These are phyloP conservation scores for Betula pendula DNA, from an alignment of 306 rosid species.

Conservation along the genomic window DNA sequence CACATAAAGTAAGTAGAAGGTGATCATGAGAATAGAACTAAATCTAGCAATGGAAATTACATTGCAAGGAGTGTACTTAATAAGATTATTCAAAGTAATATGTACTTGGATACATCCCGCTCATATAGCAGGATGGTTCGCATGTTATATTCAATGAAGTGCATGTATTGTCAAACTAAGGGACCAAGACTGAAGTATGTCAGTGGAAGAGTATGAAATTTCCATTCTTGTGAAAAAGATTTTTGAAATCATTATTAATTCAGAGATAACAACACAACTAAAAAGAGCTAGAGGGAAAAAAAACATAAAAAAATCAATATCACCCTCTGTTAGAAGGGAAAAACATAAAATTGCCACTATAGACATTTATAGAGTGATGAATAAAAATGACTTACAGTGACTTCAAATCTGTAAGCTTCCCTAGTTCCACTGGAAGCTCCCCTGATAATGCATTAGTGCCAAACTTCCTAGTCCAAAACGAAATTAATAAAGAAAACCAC, in stretches of 20 bases:
- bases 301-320: neutral
- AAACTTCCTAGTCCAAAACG: slow-evolving; percentile 35
- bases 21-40: neutral
- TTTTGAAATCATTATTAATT: neutral
- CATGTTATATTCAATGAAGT: neutral
- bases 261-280: neutral
- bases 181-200: neutral
- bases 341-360: neutral
- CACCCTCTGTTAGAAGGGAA: neutral
- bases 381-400: slow-evolving; percentile 44
- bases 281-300: neutral
- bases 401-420: slow-evolving; percentile 51
- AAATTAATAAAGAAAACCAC: neutral
- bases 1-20: neutral
- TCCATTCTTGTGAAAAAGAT: neutral
- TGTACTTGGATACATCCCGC: neutral
- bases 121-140: neutral
- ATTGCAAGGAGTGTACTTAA: no score
- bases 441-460: slow-evolving; percentile 75
- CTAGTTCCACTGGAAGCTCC: slow-evolving; percentile 70
- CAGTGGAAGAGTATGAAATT: neutral
- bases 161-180: neutral
- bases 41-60: neutral
- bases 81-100: no score
- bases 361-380: neutral